These are phyloP conservation scores for Paecilomyces variotii DNA, from an alignment of 2,329 filamentous ascomycete genomes.

Conservation along the genomic window DNA sequence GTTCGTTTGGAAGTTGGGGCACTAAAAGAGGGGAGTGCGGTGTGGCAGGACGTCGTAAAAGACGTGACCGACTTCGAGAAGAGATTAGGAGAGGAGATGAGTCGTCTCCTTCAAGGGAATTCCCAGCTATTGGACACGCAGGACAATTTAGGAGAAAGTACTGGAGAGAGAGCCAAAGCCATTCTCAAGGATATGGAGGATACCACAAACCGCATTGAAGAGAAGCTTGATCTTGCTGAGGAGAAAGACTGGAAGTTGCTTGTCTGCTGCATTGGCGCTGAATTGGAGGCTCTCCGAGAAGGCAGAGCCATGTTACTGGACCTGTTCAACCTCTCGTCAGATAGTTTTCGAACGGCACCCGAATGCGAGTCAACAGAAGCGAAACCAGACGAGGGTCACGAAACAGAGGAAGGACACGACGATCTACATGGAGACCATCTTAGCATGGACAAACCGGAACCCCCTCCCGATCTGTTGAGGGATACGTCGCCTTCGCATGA, in stretches of 20 bases:
- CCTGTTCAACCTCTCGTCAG: constrained; percentile 21
- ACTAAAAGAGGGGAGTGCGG: constrained; percentile 48
- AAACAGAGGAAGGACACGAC: constrained; percentile 1
- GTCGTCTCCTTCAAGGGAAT: constrained; percentile 18
- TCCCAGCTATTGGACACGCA: constrained; percentile 10
- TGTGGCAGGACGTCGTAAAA: constrained; percentile 51
- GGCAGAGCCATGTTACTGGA: constrained; percentile 29
- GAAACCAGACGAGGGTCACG: constrained; percentile 1
- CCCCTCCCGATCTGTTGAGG: constrained; percentile 28
- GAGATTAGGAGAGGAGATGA: constrained; percentile 24
- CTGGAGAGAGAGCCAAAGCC: constrained; percentile 12
- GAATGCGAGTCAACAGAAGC: constrained; percentile 3
- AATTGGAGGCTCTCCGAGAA: constrained; percentile 47
- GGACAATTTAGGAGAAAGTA: neutral
- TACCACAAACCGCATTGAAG: constrained; percentile 40
- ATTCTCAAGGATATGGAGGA: constrained; percentile 40
- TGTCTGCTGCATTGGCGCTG: constrained; percentile 54
- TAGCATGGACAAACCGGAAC: constrained; percentile 24
- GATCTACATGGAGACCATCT: constrained; percentile 11
- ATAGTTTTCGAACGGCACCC: constrained; percentile 8
- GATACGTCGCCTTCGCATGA: constrained; percentile 17
- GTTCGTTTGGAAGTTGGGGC: constrained; percentile 49
- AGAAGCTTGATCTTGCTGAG: constrained; percentile 44
- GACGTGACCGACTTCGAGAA: constrained; percentile 44
- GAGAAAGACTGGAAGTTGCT: constrained; percentile 52